Conservation (phyloP, 2,329 filamentous ascomycete species). For the Parastagonospora avenae region DNA sequence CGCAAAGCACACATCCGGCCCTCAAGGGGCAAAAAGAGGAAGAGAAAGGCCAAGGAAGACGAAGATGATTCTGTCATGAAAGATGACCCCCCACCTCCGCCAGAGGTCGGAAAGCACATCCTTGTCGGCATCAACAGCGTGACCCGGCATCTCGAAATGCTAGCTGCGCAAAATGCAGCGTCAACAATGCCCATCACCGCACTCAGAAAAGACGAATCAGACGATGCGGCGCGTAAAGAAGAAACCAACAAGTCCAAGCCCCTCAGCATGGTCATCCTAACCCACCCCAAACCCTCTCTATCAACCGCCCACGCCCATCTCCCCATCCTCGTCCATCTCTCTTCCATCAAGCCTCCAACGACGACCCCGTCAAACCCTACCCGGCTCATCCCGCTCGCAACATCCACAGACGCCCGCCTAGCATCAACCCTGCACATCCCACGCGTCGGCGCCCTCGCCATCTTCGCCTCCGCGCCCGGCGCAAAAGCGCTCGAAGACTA, state of each 20-base stretch:
- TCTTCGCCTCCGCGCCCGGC: slow-evolving; percentile 62
- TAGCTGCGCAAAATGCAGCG: slow-evolving; percentile 36
- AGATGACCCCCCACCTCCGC: slow-evolving; percentile 50
- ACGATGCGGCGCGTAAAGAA: not conserved
- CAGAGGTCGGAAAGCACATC: slow-evolving; percentile 58
- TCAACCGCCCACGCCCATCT: slow-evolving; percentile 43
- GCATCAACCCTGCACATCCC: slow-evolving; percentile 64
- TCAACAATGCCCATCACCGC: slow-evolving; percentile 6
- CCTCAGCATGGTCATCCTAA: slow-evolving; percentile 37
- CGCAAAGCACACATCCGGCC: slow-evolving; percentile 58
- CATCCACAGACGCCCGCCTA: slow-evolving; percentile 62
- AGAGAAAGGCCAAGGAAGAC: slow-evolving; percentile 1
- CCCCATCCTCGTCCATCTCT: slow-evolving; percentile 38
- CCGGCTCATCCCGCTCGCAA: slow-evolving; percentile 67
- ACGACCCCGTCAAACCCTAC: slow-evolving; percentile 44
- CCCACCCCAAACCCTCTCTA: slow-evolving; percentile 37
- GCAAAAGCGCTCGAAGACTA: slow-evolving; percentile 63
- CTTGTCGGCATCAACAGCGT: slow-evolving; percentile 70
- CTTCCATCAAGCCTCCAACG: slow-evolving; percentile 12
- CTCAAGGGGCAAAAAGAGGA: slow-evolving; percentile 65
- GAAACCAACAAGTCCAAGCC: slow-evolving; percentile 1
- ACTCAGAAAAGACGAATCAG: not conserved
- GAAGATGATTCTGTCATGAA: slow-evolving; percentile 21
- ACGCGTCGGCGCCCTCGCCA: slow-evolving; percentile 67
- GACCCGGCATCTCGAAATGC: slow-evolving; percentile 62